Conservation (phyloP, 305 asterid species). For the Rubia balearica region DNA sequence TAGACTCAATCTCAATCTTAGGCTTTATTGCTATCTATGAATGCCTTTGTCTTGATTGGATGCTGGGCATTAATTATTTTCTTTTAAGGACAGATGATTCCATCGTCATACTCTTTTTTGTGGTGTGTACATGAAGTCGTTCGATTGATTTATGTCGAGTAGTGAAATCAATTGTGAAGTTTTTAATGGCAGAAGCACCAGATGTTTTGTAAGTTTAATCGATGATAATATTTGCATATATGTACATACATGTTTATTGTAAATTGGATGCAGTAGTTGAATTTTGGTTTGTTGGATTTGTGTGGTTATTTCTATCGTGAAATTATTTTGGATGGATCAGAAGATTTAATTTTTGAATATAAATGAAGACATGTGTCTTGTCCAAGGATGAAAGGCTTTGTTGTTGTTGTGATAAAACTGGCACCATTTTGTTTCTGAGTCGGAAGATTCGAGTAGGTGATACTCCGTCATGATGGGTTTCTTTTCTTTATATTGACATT, state of each 20-base stretch:
- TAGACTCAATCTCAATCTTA: neutral
- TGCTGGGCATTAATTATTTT: neutral
- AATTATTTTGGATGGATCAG: neutral
- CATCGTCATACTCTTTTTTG: neutral
- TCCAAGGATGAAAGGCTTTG: neutral
- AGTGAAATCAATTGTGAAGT: neutral
- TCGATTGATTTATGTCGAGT: neutral
- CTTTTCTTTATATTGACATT: neutral
- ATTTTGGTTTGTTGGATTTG: neutral
- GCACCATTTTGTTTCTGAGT: neutral
- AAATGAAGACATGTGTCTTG: neutral
- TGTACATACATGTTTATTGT: neutral
- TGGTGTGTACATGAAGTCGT: neutral
- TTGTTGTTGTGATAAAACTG: neutral
- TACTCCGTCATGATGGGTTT: neutral
- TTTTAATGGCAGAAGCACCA: slow-evolving; percentile 5
- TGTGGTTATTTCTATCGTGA: neutral
- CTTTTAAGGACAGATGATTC: neutral
- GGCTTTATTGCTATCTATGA: neutral
- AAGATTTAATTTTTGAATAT: neutral
- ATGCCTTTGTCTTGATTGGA: neutral
- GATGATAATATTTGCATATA: neutral
- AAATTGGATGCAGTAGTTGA: neutral
- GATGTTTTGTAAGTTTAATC: neutral
- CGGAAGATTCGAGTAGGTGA: neutral